Conservation (phyloP, 139 green algal species). For the Eudorina sp. region DNA sequence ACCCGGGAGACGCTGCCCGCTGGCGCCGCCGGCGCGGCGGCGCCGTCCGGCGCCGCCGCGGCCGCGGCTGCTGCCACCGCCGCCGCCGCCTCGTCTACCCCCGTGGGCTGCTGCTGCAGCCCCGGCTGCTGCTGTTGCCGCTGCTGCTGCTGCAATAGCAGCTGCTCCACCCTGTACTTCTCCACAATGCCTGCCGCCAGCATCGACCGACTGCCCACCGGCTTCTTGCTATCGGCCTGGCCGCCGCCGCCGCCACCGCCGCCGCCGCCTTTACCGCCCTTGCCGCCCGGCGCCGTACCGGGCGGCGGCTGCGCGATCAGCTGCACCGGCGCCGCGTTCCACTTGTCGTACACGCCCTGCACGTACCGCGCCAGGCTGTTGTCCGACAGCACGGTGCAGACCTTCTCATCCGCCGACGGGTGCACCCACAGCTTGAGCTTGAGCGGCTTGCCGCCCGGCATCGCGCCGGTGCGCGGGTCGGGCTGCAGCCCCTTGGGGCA, state of each 20-base stretch:
- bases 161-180: slow-evolving; percentile 27
- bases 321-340: slow-evolving; percentile 51
- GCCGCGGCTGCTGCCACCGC: not conserved
- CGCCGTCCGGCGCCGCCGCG: not conserved
- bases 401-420: slow-evolving; percentile 62
- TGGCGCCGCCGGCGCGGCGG: not conserved
- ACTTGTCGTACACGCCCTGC: slow-evolving; percentile 59
- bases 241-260: not conserved
- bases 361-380: slow-evolving; percentile 64
- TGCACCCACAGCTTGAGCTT: slow-evolving; percentile 36
- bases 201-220: not conserved
- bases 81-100: too few relatives aligned
- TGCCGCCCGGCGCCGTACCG: not conserved
- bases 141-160: not conserved
- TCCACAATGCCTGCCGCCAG: slow-evolving; percentile 46
- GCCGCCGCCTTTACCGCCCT: not conserved
- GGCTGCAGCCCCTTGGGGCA: slow-evolving; percentile 60
- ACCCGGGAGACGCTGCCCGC: slow-evolving; percentile 11
- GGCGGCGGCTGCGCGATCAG: not conserved
- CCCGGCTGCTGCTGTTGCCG: not conserved
- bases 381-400: slow-evolving; percentile 60
- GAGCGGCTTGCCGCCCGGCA: not conserved
- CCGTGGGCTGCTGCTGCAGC: not conserved
- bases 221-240: not conserved
- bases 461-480: slow-evolving; percentile 38